Evolutionary conservation across 208 protist genomes (phyloP).

Genomic region (Paratrypanosoma confusum): DNA sequence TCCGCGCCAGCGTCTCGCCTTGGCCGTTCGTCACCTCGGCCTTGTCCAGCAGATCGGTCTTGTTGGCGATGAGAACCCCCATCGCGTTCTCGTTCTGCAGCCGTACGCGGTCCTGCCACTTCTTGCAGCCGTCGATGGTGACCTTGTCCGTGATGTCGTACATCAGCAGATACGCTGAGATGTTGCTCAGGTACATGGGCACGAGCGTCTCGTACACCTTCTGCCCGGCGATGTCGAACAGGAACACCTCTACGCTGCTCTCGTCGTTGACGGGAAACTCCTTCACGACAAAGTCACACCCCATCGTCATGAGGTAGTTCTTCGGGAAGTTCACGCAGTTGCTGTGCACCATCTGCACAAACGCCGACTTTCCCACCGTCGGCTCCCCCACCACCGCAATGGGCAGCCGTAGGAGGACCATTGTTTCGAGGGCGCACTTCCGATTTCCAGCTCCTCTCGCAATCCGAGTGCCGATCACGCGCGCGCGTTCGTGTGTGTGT

Average conservation of each 20-base stretch:
- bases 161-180: conserved; percentile 71
- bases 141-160: conserved; percentile 86
- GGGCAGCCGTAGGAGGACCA: conserved; percentile 79
- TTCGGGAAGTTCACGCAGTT: conserved; percentile 78
- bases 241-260: conserved; percentile 72
- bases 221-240: conserved; percentile 81
- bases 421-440: conserved; percentile 12
- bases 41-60: conserved; percentile 79
- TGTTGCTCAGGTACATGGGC: conserved; percentile 46
- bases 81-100: conserved; percentile 49
- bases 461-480: not conserved
- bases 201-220: conserved; percentile 76
- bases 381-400: conserved; percentile 80
- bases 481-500: conserved; percentile 1
- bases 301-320: conserved; percentile 90
- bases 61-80: conserved; percentile 80
- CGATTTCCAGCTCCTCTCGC: not conserved
- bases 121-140: conserved; percentile 79
- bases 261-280: conserved; percentile 71
- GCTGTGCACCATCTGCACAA: conserved; percentile 87
- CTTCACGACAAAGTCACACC: conserved; percentile 86
- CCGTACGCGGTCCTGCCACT: conserved; percentile 57
- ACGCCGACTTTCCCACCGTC: conserved; percentile 83
- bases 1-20: conserved; percentile 58
- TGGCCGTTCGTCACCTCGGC: conserved; percentile 80